A percentile compares a stretch with the other conserved stretches of the same genome.
Evolutionary conservation across 2,329 filamentous ascomycete genomes (phyloP).

Genomic region (Diaporthe sp.): DNA sequence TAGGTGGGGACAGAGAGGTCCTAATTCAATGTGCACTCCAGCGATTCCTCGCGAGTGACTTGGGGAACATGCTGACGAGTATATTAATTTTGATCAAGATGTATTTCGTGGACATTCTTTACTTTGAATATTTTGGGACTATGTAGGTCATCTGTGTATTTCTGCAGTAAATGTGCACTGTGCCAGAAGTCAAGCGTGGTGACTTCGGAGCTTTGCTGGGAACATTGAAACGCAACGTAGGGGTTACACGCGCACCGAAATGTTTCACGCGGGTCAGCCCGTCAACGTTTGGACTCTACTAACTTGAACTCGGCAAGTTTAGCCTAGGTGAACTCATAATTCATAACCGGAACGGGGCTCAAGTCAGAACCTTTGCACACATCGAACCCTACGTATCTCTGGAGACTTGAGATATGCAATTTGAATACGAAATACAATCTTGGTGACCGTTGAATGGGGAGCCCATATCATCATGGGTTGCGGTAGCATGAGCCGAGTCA

Average conservation of each 20-base stretch:
- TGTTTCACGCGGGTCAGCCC: conserved; percentile 13
- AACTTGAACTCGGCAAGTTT: not conserved
- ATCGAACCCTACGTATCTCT: not conserved
- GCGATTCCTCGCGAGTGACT: too few species aligned
- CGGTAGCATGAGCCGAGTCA: not conserved
- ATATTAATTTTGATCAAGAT: not conserved
- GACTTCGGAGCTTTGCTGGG: not conserved
- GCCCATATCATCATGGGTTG: not conserved
- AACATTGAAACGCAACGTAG: not conserved
- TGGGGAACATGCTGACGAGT: not conserved
- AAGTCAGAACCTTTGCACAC: not conserved
- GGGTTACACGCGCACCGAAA: conserved; percentile 7
- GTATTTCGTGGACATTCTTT: not conserved
- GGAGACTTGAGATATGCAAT: not conserved
- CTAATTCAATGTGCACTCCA: too few species aligned
- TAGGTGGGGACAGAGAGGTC: too few species aligned
- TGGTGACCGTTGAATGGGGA: not conserved
- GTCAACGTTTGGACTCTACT: not conserved
- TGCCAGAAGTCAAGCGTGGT: not conserved
- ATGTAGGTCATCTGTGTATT: not conserved
- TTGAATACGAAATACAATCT: not conserved
- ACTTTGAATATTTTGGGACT: not conserved
- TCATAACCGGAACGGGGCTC: not conserved
- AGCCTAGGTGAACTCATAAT: not conserved
- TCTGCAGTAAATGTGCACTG: not conserved